Base-by-base conservation (phyloP, 441 rosid species). In the Arabidopsis lyrata region DNA sequence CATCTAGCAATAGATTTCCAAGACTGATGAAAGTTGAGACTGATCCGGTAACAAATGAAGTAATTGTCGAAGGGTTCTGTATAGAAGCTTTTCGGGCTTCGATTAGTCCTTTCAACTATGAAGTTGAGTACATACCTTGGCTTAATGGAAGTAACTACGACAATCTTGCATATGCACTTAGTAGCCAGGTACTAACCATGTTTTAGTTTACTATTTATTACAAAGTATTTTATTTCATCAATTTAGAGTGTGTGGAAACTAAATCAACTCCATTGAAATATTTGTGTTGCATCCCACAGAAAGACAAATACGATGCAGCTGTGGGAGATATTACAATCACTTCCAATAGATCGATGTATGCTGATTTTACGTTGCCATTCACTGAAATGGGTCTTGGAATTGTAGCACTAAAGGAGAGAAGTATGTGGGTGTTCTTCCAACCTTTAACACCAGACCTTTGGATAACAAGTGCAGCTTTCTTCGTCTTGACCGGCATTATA, bases 241-340 rank as follows among this genome's bases (percentile, higher is more conserved):
- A 16, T 16, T 5, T 45, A 45, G 50, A 45, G 50, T 45, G 16
- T 44, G 49, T 14, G 5, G 41, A 56, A 45, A 56, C 38, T 34
- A 2, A 56, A 56, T 4, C 22, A 44, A 6, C 8, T 38, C 1
- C 22, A 16, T 14, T 48, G 32, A 24, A 42, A 34, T 6, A 2
- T 34, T 22, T 39, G 32, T 63, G 55, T 77, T 63, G 31, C 3
- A 48, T 50, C 32, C 31, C 13, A 6, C 68, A 71, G 75, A 67
- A 75, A 49, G 66, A 78, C 73, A 69, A 78, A 2, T 81, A 71
- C 39, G 88, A 86, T 65, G 86, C 58, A 1, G 85, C 70, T 0
- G 84, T 85, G 3, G 88, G 87, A n/a, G 88, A 86, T 57, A 77
- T 76, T 18, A 81, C 87, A 54, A 83, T 86, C 35, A 77, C 78